Evolutionary conservation across 1,284 basidiomycete species (phyloP), one percentile per base, ranked within the genome.

Genomic region (Apiotrichum montevideense): DNA sequence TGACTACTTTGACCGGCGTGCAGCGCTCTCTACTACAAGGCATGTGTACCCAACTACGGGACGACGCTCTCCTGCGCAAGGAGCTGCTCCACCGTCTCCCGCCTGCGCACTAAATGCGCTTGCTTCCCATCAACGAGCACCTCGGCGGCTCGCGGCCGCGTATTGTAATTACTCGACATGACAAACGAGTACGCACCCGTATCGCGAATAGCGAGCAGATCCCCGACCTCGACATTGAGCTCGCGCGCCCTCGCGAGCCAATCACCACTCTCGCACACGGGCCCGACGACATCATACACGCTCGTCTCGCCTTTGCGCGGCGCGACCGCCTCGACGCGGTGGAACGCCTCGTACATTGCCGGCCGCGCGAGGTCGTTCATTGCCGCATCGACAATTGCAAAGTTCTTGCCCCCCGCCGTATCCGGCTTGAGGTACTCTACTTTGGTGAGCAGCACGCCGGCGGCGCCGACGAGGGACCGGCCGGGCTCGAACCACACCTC

Each of bases 401-500:
- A 57, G 47, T 53, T 54, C 52, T 57, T 57, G 15, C 33, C 55
- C n/a, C 33, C 52, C 37, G 13, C 37, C 7, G 32, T 34, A 51
- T 0, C 37, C 7, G 51, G 46, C 51, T 57, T 57, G 35, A 57
- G 41, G 42, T 49, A 57, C 47, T 57, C 51, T 32, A 53, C 51
- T 4, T 47, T 50, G 10, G 56, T 53, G 11, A 57, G 33, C 1
- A 57, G 56, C n/a, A 57, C n/a, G 13, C 56, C 56, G 3, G 56
- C 51, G 43, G 44, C 50, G 33, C 52, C 56, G n/a, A 50, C 14
- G 4, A 57, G 48, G 14, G 41, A 45, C 11, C 56, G 46, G 1
- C 56, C 56, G n/a, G 56, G 56, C 48, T 57, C 56, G 37, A 57
- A 57, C 56, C 56, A 57, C 14, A 57, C 52, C 37, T 54, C 37